Conservation (phyloP, 169 alveolate genomes). For the Plasmodium coatneyi region DNA sequence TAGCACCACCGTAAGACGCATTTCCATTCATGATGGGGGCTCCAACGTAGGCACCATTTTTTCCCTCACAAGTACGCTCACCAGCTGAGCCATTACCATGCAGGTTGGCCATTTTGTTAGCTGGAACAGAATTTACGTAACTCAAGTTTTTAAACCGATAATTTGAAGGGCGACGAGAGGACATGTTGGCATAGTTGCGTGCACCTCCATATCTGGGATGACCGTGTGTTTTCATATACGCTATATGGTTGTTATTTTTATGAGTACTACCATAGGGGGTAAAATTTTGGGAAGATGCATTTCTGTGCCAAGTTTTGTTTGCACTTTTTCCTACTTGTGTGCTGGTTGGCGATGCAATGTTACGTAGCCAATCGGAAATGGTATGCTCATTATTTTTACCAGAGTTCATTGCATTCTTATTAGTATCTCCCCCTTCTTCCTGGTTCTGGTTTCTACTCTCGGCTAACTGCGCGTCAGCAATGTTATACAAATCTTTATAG, state of each 20-base stretch:
- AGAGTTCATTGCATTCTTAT: background rate
- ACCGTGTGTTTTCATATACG: background rate
- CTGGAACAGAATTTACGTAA: slow-evolving; percentile 2
- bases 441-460: background rate
- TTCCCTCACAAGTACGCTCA: background rate
- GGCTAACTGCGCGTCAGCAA: slow-evolving; percentile 50
- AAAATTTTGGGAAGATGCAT: background rate
- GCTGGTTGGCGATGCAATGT: background rate
- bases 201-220: background rate
- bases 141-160: slow-evolving; percentile 28
- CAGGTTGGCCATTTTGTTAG: background rate
- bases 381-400: background rate
- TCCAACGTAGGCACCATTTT: background rate
- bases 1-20: background rate
- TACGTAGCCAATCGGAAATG: background rate
- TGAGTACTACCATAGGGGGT: background rate
- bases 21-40: background rate
- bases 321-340: background rate
- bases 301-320: background rate
- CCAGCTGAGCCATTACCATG: background rate
- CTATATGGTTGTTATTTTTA: background rate
- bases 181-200: background rate
- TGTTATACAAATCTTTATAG: slow-evolving; percentile 54
- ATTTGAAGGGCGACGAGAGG: background rate
- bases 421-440: background rate